Conservation (phyloP, 2,329 filamentous ascomycete species). For the Chaetomiaceae sp. region DNA sequence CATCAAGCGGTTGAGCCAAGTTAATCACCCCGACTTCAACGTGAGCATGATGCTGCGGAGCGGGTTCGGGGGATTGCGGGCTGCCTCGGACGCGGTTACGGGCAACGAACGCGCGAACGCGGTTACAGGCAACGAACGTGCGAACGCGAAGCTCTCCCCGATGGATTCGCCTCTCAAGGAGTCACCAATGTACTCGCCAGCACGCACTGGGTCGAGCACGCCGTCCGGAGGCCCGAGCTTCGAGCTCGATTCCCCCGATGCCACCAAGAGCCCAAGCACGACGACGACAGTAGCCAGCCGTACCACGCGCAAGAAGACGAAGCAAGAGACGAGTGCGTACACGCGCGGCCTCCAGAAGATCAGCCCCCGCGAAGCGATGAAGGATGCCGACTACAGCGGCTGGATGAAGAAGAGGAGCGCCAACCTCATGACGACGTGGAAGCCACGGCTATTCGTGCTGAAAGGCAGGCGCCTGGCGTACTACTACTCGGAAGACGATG, state of each 20-base stretch:
- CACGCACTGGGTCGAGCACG: slow-evolving; percentile 71
- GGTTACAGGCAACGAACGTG: slow-evolving; percentile 51
- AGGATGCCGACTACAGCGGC: slow-evolving; percentile 84
- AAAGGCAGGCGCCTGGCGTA: slow-evolving; percentile 88
- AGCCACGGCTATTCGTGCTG: slow-evolving; percentile 89
- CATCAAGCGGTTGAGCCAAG: slow-evolving; percentile 43
- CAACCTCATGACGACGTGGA: slow-evolving; percentile 96
- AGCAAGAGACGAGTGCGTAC: slow-evolving; percentile 95
- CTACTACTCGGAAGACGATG: slow-evolving; percentile 91
- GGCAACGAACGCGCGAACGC: slow-evolving; percentile 57
- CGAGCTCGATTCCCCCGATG: slow-evolving; percentile 70
- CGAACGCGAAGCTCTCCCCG: slow-evolving; percentile 48
- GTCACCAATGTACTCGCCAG: slow-evolving; percentile 57
- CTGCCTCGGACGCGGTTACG: slow-evolving; percentile 73
- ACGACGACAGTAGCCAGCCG: slow-evolving; percentile 44
- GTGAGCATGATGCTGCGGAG: slow-evolving; percentile 47
- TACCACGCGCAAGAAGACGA: slow-evolving; percentile 63
- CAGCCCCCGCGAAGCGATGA: slow-evolving; percentile 74
- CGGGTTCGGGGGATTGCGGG: slow-evolving; percentile 70
- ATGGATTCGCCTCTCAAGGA: slow-evolving; percentile 48
- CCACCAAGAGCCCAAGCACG: slow-evolving; percentile 51
- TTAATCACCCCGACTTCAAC: slow-evolving; percentile 51
- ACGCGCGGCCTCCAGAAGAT: slow-evolving; percentile 79
- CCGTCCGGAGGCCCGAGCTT: slow-evolving; percentile 64
- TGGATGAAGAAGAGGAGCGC: slow-evolving; percentile 99